Conservation (phyloP, 2,329 filamentous ascomycete genomes). For the Celoporthe dispersa region DNA sequence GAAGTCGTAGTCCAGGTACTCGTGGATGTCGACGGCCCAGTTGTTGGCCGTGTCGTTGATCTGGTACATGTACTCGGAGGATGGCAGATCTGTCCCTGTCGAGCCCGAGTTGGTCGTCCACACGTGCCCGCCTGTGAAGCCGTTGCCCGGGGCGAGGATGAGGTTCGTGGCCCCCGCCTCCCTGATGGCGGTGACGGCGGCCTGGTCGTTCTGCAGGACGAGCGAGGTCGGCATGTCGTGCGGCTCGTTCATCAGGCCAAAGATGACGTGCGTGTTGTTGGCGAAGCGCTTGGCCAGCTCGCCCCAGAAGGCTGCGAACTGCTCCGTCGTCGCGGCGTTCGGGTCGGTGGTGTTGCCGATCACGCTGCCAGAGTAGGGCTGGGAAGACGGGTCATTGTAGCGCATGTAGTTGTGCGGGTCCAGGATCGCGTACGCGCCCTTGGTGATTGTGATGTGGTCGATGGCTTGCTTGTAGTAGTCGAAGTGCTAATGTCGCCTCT, state of each 20-base stretch:
- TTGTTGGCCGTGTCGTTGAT: conserved; percentile 53
- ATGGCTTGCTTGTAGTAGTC: conserved; percentile 49
- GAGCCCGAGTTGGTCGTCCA: conserved; percentile 46
- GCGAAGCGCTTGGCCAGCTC: conserved; percentile 51
- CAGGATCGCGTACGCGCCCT: conserved; percentile 51
- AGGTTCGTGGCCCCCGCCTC: conserved; percentile 48
- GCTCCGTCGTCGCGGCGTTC: conserved; percentile 49
- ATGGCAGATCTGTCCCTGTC: conserved; percentile 41
- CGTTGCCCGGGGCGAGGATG: conserved; percentile 54
- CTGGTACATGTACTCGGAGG: conserved; percentile 44
- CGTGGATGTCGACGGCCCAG: conserved; percentile 55
- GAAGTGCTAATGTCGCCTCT: conserved; percentile 41
- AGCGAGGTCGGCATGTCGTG: conserved; percentile 54
- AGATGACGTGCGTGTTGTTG: conserved; percentile 53
- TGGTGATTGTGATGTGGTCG: conserved; percentile 54
- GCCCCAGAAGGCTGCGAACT: conserved; percentile 54
- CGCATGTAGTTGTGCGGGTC: conserved; percentile 60
- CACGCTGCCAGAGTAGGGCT: conserved; percentile 52
- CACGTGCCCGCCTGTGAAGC: conserved; percentile 52
- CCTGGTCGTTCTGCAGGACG: conserved; percentile 52
- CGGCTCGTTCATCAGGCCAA: conserved; percentile 56
- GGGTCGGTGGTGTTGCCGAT: conserved; percentile 52
- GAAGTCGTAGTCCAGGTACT: conserved; percentile 55
- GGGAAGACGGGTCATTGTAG: conserved; percentile 54
- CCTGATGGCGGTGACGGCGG: conserved; percentile 51